Conservation (phyloP, 805 yeast species). For the Cyberlindnera lachancei region DNA sequence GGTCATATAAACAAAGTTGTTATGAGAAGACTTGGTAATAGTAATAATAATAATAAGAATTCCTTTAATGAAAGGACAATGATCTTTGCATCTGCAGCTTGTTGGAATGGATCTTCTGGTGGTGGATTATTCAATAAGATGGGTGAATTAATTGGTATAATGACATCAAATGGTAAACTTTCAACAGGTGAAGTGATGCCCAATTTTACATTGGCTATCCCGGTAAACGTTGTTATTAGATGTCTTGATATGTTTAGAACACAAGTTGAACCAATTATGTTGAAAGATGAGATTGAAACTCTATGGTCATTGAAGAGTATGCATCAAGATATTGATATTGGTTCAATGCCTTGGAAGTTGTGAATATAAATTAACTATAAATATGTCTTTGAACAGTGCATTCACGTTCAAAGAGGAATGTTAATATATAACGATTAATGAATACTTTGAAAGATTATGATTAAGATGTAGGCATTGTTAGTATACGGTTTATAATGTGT, state of each 20-base stretch:
- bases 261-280: constrained; percentile 6
- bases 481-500: no score
- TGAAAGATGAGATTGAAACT: constrained; percentile 8
- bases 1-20: constrained; percentile 17
- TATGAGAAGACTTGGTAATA: constrained; percentile 7
- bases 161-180: constrained; percentile 24
- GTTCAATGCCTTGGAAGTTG: constrained; percentile 1
- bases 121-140: constrained; percentile 21
- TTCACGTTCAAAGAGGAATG: neutral
- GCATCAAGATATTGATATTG: constrained; percentile 8
- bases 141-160: constrained; percentile 21
- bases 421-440: no score
- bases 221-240: constrained; percentile 19
- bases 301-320: constrained; percentile 21
- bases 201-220: constrained; percentile 22
- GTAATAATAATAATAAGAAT: no score
- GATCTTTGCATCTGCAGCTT: constrained; percentile 21
- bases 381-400: constrained; percentile 1
- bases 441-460: no score
- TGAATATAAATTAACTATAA: no score
- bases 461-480: no score
- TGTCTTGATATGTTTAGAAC: constrained; percentile 13
- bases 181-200: constrained; percentile 22
- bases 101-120: constrained; percentile 26
- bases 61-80: constrained; percentile 11